Percentiles rank a stretch among this genome's conserved stretches.
Conservation (phyloP, 2,329 filamentous ascomycete genomes). For the Trichoderma sp. region DNA sequence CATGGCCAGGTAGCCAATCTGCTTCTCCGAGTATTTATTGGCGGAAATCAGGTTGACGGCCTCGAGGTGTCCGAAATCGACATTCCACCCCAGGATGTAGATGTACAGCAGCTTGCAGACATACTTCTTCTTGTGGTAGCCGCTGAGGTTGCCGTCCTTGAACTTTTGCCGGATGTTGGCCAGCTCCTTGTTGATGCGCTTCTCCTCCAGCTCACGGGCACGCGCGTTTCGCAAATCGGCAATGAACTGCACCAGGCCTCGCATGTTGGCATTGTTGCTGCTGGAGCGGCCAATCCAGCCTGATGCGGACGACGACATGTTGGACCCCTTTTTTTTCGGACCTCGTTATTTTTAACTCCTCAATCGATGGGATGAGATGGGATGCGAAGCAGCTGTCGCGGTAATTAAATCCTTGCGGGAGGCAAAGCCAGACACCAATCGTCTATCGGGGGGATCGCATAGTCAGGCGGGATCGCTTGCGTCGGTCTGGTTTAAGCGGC, state of each 20-base stretch:
- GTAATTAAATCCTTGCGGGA: conserved; percentile 20
- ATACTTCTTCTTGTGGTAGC: conserved; percentile 99
- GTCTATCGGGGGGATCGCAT: conserved; percentile 34
- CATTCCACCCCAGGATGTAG: conserved; percentile 98
- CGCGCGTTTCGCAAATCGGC: conserved; percentile 92
- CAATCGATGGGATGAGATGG: background rate
- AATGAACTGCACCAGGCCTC: conserved; percentile 95
- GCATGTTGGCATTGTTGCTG: conserved; percentile 66
- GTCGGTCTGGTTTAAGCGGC: conserved; percentile 26
- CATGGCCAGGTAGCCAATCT: conserved; percentile 97
- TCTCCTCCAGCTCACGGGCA: conserved; percentile 94
- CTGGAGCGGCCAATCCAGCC: conserved; percentile 66
- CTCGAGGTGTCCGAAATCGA: conserved; percentile 97
- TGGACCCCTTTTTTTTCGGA: conserved; percentile 24
- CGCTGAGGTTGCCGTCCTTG: conserved; percentile 89
- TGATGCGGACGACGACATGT: conserved; percentile 56
- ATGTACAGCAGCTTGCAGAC: conserved; percentile 99
- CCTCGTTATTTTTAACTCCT: background rate
- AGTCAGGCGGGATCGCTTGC: conserved; percentile 29
- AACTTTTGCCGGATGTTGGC: conserved; percentile 98
- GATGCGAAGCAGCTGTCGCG: conserved; percentile 4
- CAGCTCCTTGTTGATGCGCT: conserved; percentile 98
- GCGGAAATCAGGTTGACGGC: conserved; percentile 97
- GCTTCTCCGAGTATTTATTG: conserved; percentile 97
- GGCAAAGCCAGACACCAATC: conserved; percentile 25